phyloP scores from a whole-genome alignment of 176 grass and related monocot species.

The Themeda triandra region DNA sequence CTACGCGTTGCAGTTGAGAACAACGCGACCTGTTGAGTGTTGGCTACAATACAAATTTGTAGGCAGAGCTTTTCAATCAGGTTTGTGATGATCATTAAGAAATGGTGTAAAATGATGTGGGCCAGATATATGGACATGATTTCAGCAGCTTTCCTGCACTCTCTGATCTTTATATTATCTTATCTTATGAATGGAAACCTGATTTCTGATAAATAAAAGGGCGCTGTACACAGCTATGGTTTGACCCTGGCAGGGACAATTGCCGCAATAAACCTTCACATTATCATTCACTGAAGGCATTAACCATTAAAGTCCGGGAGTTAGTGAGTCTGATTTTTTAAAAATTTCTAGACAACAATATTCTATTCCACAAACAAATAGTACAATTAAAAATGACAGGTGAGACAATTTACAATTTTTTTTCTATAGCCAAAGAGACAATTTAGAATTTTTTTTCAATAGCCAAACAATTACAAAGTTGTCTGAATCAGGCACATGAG shows the following conservation, averaged over 20 bases:
- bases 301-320: not conserved
- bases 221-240: not conserved
- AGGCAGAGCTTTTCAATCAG: not conserved
- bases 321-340: too few relatives aligned
- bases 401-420: too few relatives aligned
- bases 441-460: too few relatives aligned
- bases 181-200: not conserved
- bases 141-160: not conserved
- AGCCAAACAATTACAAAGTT: too few relatives aligned
- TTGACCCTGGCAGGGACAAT: not conserved
- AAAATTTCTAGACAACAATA: too few relatives aligned
- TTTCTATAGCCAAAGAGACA: too few relatives aligned
- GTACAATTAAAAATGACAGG: too few relatives aligned
- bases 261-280: not conserved
- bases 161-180: not conserved
- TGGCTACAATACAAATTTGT: not conserved
- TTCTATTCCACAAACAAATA: too few relatives aligned
- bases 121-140: not conserved
- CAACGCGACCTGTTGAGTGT: not conserved
- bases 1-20: not conserved
- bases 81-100: not conserved
- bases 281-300: not conserved
- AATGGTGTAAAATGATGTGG: not conserved
- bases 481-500: too few relatives aligned
- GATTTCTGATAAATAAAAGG: not conserved